Evolutionary conservation across 352 stramenopile species (phyloP), one percentile per base, ranked within the genome.

Genomic region (Phytopythium montanum): DNA sequence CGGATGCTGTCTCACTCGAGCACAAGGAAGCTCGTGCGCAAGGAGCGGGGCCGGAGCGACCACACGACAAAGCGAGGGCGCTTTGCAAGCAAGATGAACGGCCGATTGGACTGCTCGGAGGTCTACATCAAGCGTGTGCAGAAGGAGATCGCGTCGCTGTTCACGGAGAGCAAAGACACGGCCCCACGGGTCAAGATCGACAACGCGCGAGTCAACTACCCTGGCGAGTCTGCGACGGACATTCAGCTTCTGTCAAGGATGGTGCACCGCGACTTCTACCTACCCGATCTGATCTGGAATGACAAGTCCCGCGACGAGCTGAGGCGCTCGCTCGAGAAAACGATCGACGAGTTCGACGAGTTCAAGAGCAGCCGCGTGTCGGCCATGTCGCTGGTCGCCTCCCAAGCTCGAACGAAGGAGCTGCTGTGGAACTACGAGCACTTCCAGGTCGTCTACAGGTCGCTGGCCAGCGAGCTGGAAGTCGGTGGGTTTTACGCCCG

Each of bases 201-300:
- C n/a, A 68, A 62, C 13, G 72, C 60, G 26, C 73, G 73, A 19
- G 69, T 79, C 51, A 95, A 92, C 60, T 95, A 95, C 53, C 64
- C 66, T 42, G 82, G 83, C 9, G 85, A 95, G 69, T 90, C 79
- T 28, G 65, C 77, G 10, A 75, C 69, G 9, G 83, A 95, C 56
- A 72, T 95, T 29, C 75, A 68, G 26, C 58, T 92, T 6, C 39
- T 95, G n/a, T 76, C 73, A 21, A 70, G 76, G 56, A 70, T 95
- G 58, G 50, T 95, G 2, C 62, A 80, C 16, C 86, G 85, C 25
- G 80, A 90, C 57, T 93, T 90, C 33, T 62, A 87, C 41, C 73
- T 93, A 3, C 85, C 84, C 6, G 85, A 95, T 45, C 66, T 93
- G 34, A 88, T 95, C 36, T 95, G 85, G 85, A 88, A 91, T 39